Evolutionary conservation across 495 filamentous ascomycete species (phyloP), one percentile per base, ranked within the genome.

Genomic region (Hyphodiscus hymeniophilus): DNA sequence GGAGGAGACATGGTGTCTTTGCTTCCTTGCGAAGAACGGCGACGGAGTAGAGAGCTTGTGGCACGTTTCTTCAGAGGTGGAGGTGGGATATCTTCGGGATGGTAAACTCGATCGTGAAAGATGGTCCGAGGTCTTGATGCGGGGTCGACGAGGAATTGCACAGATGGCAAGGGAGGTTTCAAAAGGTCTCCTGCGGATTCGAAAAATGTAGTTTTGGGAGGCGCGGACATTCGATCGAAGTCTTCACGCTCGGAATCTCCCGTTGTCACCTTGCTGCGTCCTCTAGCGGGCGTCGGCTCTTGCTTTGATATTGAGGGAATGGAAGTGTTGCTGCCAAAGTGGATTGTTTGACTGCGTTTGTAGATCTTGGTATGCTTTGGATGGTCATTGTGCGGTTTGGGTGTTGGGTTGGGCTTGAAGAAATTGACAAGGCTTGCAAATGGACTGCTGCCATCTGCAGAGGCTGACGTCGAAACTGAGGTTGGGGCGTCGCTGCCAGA

Each of bases 61-160:
- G 47, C 18, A 1, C 58, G 55, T 38, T 82, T 83, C 49, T 77
- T 77, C 0, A 84, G 65, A 3, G 82, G 74, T 6, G 88, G 85
- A n/a, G 76, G 81, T 1, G 92, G 92, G 38, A 97, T 94, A 63
- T 98, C 92, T 32, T 84, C 79, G 0, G 91, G 87, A 59, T 90
- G 86, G 64, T 98, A 98, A 21, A 97, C 76, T 12, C 92, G 84
- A 63, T 97, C 92, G 66, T 98, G 92, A 66, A 96, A 96, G 49
- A 98, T 97, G 11, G 94, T 95, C 31, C 85, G 78, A 5, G 87
- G 78, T n/a, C 92, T 85, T 39, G 78, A 80, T 26, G 81, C 73
- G 12, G 91, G 90, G 47, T 95, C 81, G 46, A 86, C 73, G 28
- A 98, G 71, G 59, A 87, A 98, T 24, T 85, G 79, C 2, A 74